Evolutionary conservation across 164 flowering plant genomes (phyloP), one percentile per base, ranked within the genome.

Genomic region (Liquidambar formosana): DNA sequence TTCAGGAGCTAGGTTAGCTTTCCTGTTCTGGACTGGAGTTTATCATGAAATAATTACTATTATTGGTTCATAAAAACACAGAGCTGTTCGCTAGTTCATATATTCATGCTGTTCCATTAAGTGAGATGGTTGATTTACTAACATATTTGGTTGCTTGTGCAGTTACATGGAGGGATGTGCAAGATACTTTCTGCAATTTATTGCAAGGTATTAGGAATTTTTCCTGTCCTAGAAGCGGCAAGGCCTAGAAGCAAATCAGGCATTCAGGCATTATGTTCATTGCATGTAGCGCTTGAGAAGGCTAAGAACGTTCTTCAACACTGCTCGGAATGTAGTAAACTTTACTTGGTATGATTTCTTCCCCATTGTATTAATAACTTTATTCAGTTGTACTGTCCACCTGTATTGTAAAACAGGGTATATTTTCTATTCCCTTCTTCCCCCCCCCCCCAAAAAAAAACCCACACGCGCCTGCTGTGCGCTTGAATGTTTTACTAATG

Each of bases 101-200:
- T 5, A 43, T 48, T 15, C 1, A 9, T 11, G 1, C 9, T 46
- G 33, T 22, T 28, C 27, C 16, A 18, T 57, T 28, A 13, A 47
- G 10, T 60, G 27, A 49, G 19, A 48, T 22, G 38, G 13, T 2
- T 69, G 14, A 12, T 28, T 19, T 15, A 65, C 8, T 62, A 44
- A 5, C 28, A 26, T 14, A 8, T 41, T 0, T 70, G 70, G 1
- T 61, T 61, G 51, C 33, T 76, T 57, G 4, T 83, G 84, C 89
- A 96, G 99, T 78, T 96, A 74, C 99, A 96, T 85, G 91, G 95
- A 67, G 90, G 79, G 48, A 86, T 96, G 97, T 96, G 96, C 80
- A 89, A 79, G 81, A 65, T 71, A 44, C 86, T 96, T 4, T 89
- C 94, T 58, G 67, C 76, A 44, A 79, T 88, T 61, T 90, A 92